Base-by-base conservation (phyloP, 2,329 filamentous ascomycete species). In the Blumeria hordei region DNA sequence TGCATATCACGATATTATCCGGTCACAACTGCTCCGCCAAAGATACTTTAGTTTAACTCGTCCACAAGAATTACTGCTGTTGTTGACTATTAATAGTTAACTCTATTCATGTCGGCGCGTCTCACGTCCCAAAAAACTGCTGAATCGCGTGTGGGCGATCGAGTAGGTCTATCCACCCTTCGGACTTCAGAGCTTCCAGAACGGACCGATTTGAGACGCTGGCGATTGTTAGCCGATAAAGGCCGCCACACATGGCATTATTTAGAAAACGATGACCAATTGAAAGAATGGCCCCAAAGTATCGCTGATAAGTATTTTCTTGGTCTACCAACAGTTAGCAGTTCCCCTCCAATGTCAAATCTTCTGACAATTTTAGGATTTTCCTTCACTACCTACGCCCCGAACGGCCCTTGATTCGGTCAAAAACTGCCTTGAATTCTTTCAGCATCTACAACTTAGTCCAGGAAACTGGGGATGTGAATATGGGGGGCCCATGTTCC, bases 401-500 rank as follows among this genome's bases (percentile, higher is more conserved):
- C 77, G 78, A 58, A 88, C 73, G 3, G 82, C 90, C 5, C 73
- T 92, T 56, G 78, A 92, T 60, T 74, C 86, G 4, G 87, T 86
- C 3, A 72, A 75, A 57, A 98, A 98, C 69, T 88, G 83, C 39
- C 74, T 96, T 55, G 72, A 77, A 3, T 96, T 94, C 72, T 94
- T 93, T 70, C 85, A 88, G 56, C 77, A 90, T 59, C 76, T 96
- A 28, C 92, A 98, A 67, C 74, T 95, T 1, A 80, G 83, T 12
- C 83, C 86, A 0, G 92, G 92, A 5, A 86, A 95, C 64, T 98
- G 92, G 92, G 92, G 75, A 5, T 96, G 90, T 70, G 92, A 98
- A 67, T 98, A 98, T 70, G 92, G 92, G 55, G 92, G 92, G 0
- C 92, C 92, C 3, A 90, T 95, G 85, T 98, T 98, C 65, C 76